Conservation (phyloP, 176 grass and related monocot species). For the Musa itinerans region DNA sequence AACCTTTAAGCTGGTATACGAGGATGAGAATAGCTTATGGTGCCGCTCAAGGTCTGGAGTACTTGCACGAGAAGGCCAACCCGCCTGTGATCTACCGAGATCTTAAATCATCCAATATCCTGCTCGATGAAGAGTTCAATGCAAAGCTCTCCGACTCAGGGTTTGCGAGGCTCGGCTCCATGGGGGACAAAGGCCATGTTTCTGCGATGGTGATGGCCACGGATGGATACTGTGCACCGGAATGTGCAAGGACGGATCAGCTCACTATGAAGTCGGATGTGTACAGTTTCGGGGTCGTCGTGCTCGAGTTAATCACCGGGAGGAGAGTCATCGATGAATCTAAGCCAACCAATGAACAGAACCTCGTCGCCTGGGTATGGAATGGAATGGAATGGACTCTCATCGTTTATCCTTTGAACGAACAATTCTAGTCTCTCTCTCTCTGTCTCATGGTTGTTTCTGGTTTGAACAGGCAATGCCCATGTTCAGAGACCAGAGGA, state of each 20-base stretch:
- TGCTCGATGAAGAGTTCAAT: not conserved
- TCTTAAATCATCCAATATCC: not conserved
- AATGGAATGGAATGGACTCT: not conserved
- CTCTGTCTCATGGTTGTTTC: too few species aligned
- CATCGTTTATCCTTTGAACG: not conserved
- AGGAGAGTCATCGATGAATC: not conserved
- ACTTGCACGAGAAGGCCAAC: not conserved
- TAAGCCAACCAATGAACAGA: not conserved
- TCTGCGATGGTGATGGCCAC: not conserved
- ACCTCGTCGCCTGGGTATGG: not conserved
- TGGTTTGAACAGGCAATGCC: too few species aligned
- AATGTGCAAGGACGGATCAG: not conserved
- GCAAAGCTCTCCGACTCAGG: not conserved
- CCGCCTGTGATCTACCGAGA: not conserved
- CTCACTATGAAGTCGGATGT: not conserved
- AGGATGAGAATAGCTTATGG: not conserved
- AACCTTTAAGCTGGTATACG: not conserved
- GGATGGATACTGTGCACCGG: not conserved
- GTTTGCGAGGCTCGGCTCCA: not conserved
- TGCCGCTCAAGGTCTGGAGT: not conserved
- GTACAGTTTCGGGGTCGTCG: not conserved
- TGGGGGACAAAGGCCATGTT: not conserved
- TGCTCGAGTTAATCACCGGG: not conserved
- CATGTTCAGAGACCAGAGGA: too few species aligned
- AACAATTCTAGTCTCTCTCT: not conserved